Evolutionary conservation across 257 asterid genomes (phyloP).

Genomic region (Solanum bukasovii): DNA sequence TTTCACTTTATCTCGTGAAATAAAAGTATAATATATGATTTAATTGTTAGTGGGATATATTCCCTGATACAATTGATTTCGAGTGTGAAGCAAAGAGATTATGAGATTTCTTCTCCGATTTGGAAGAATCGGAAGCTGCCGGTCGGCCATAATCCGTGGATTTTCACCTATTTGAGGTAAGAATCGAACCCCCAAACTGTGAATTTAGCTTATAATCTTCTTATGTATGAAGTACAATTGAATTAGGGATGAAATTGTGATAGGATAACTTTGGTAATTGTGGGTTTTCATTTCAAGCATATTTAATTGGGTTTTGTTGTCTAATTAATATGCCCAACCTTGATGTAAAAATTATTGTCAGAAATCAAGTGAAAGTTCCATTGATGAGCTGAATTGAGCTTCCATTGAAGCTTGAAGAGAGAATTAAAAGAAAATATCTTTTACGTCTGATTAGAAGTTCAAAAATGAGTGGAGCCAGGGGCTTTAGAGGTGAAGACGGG

Average conservation of each 20-base stretch:
- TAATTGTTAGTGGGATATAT: too few relatives aligned
- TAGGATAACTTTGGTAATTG: not conserved
- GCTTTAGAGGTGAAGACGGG: not conserved
- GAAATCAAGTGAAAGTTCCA: not conserved
- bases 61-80: too few relatives aligned
- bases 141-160: not conserved
- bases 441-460: not conserved
- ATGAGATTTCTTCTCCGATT: not conserved
- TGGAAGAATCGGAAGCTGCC: not conserved
- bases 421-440: not conserved
- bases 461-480: not conserved
- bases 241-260: not conserved
- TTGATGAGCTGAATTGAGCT: not conserved
- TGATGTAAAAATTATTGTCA: not conserved
- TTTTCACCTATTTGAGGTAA: not conserved
- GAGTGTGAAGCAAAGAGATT: too few relatives aligned
- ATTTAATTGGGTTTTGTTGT: not conserved
- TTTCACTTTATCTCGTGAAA: too few relatives aligned
- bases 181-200: not conserved
- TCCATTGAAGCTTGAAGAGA: not conserved
- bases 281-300: not conserved
- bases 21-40: too few relatives aligned
- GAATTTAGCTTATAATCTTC: not conserved
- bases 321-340: not conserved
- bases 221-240: not conserved